phyloP scores from a whole-genome alignment of 805 yeast species.

The Hanseniaspora pseudoguilliermondii region DNA sequence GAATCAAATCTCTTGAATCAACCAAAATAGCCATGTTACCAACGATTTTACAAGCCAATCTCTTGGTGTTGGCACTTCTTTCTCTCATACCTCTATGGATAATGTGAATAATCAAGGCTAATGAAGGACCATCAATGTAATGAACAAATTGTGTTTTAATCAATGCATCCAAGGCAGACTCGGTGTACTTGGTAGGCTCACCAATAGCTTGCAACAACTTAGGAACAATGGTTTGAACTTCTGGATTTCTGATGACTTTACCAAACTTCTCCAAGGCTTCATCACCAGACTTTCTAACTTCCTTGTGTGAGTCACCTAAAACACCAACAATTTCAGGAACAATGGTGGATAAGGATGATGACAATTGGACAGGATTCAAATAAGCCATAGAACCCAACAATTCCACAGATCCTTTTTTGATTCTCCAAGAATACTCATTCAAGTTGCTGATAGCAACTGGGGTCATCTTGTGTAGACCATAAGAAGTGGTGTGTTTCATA shows the following conservation, averaged over 20 bases:
- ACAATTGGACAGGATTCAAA: conserved; percentile 84
- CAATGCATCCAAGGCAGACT: conserved; percentile 70
- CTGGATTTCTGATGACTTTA: conserved; percentile 94
- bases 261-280: conserved; percentile 81
- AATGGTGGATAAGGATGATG: conserved; percentile 75
- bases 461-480: conserved; percentile 78
- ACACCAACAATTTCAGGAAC: conserved; percentile 96
- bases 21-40: conserved; percentile 97
- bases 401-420: conserved; percentile 94
- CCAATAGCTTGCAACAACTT: conserved; percentile 81
- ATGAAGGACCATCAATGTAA: conserved; percentile 94
- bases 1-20: conserved; percentile 71
- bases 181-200: conserved; percentile 86
- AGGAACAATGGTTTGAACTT: conserved; percentile 85
- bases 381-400: conserved; percentile 96
- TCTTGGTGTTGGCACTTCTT: conserved; percentile 82
- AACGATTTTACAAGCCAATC: conserved; percentile 92
- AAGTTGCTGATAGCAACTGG: conserved; percentile 80
- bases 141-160: conserved; percentile 90
- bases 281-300: conserved; percentile 91
- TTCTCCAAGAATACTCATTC: conserved; percentile 88
- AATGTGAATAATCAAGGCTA: conserved; percentile 88
- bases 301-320: conserved; percentile 88
- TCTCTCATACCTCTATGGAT: conserved; percentile 92
- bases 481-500: conserved; percentile 84